Conservation (phyloP, 176 grass and related monocot genomes). For the Canna indica region DNA sequence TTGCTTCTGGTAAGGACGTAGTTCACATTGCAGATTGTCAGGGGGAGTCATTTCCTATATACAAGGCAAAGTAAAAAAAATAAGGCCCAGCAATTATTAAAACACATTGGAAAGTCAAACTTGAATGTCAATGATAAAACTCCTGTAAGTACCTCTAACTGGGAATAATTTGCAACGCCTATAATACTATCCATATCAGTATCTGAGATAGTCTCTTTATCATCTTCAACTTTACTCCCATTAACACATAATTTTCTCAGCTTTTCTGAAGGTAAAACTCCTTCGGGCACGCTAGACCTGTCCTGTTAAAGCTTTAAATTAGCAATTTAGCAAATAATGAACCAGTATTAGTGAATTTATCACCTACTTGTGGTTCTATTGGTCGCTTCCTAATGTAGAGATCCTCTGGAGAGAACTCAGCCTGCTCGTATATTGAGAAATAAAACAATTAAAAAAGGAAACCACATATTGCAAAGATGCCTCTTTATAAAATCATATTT, state of each 20-base stretch:
- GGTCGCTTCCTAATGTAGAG: slow-evolving; percentile 74
- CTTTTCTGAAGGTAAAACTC: slow-evolving; percentile 50
- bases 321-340: slow-evolving; percentile 24
- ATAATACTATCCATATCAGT: slow-evolving; percentile 75
- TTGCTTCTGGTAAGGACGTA: slow-evolving; percentile 92
- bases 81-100: neutral
- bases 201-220: slow-evolving; percentile 55
- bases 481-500: neutral
- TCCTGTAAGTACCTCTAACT: slow-evolving; percentile 38
- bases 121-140: slow-evolving; percentile 10
- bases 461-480: neutral
- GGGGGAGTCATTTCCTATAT: slow-evolving; percentile 59
- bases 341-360: slow-evolving; percentile 12
- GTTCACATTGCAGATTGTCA: slow-evolving; percentile 56
- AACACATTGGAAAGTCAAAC: slow-evolving; percentile 11
- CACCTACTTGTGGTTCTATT: slow-evolving; percentile 45
- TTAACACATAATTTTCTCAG: slow-evolving; percentile 40
- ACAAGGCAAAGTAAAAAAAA: slow-evolving; percentile 10
- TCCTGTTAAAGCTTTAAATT: slow-evolving; percentile 39
- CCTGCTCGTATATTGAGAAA: slow-evolving; percentile 31
- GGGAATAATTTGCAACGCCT: slow-evolving; percentile 62
- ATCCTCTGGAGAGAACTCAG: slow-evolving; percentile 81
- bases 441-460: neutral
- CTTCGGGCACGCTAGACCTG: slow-evolving; percentile 19
- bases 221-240: slow-evolving; percentile 41